Percentiles rank a stretch among this genome's conserved stretches.
phyloP scores from a whole-genome alignment of 495 filamentous ascomycete species.

The Neurospora terricola region DNA sequence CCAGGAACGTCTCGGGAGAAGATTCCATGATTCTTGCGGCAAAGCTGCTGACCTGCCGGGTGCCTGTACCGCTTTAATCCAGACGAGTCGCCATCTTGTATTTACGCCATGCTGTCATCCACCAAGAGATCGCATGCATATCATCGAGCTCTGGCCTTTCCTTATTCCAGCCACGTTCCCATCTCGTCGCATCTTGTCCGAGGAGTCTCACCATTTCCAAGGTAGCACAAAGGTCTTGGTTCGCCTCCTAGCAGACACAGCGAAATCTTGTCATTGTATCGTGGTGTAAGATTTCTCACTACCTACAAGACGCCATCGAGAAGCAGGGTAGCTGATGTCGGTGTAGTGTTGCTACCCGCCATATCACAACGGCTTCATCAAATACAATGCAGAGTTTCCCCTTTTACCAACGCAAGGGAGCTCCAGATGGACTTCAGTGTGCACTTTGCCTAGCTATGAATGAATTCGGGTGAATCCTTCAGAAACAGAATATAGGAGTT shows the following conservation, averaged over 20 bases:
- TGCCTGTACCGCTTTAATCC: not conserved
- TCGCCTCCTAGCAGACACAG: not conserved
- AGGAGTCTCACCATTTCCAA: not conserved
- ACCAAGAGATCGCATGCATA: conserved; percentile 9
- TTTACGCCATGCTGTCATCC: conserved; percentile 8
- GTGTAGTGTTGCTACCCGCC: not conserved
- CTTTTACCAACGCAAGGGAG: not conserved
- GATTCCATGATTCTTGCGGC: not conserved
- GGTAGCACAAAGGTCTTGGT: not conserved
- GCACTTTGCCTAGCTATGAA: not conserved
- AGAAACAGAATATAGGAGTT: not conserved
- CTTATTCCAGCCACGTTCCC: conserved; percentile 8
- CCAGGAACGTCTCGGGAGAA: not conserved
- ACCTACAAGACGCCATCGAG: not conserved
- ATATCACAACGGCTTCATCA: not conserved
- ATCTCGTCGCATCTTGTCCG: not conserved
- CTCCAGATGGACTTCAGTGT: not conserved
- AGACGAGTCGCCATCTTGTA: conserved; percentile 12
- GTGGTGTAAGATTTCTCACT: not conserved
- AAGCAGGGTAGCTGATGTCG: not conserved
- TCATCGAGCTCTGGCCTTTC: conserved; percentile 9
- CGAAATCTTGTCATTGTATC: not conserved
- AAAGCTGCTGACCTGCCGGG: not conserved
- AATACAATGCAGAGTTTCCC: not conserved
- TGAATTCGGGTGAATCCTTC: not conserved